phyloP scores from a whole-genome alignment of 768 basidiomycete species.

The Amanita polypyramis region DNA sequence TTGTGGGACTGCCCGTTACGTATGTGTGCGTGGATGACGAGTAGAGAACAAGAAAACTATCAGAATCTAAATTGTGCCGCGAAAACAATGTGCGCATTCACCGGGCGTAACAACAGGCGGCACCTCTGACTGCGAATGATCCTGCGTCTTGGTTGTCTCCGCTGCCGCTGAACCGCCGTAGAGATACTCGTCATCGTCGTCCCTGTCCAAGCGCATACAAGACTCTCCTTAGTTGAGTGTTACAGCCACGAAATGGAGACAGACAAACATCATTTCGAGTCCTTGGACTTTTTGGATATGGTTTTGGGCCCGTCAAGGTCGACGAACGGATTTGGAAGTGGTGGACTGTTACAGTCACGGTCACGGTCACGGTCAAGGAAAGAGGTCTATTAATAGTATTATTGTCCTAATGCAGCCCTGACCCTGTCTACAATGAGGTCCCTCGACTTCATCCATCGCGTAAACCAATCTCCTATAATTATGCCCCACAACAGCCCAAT shows the following conservation, averaged over 20 bases:
- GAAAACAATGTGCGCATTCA: conserved; percentile 21
- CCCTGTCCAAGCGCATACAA: conserved; percentile 26
- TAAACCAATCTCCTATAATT: conserved; percentile 32
- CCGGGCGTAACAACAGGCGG: conserved; percentile 14
- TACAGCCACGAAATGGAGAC: neutral
- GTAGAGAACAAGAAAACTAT: conserved; percentile 23
- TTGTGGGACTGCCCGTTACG: conserved; percentile 34
- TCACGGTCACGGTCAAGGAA: neutral
- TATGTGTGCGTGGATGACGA: conserved; percentile 25
- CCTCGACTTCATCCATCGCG: conserved; percentile 19
- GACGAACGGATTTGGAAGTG: neutral
- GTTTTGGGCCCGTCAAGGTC: neutral
- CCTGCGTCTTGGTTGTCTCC: conserved; percentile 10
- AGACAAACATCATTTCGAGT: conserved; percentile 5
- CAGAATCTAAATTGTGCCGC: conserved; percentile 20
- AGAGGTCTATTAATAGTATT: too few species aligned
- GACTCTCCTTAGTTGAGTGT: neutral
- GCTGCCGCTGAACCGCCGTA: conserved; percentile 62
- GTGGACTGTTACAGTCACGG: neutral
- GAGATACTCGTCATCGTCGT: conserved; percentile 75
- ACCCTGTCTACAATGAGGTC: conserved; percentile 12
- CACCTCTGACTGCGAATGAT: conserved; percentile 1
- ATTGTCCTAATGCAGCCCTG: neutral
- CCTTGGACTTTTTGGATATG: neutral
- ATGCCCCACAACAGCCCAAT: conserved; percentile 33